Evolutionary conservation across 106 monocot genomes (phyloP).

Genomic region (Amphibolis antarctica): DNA sequence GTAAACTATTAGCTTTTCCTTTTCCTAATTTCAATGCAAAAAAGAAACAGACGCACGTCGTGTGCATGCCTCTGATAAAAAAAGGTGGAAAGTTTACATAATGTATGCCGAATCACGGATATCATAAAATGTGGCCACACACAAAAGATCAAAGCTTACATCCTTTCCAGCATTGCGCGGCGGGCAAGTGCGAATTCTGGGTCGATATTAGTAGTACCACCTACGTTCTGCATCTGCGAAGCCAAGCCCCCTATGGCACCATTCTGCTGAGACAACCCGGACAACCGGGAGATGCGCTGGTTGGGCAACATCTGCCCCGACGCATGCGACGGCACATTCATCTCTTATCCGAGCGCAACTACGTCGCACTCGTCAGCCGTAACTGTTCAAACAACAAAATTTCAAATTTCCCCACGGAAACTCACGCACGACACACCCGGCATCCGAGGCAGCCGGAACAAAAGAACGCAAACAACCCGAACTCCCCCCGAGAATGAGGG

Average conservation of each 20-base stretch:
- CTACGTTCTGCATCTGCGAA: not conserved
- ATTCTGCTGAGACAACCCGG: constrained; percentile 21
- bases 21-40: not conserved
- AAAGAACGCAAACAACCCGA: not conserved
- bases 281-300: constrained; percentile 14
- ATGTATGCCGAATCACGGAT: too few relatives aligned
- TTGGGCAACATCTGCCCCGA: constrained; percentile 18
- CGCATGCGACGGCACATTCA: constrained; percentile 29
- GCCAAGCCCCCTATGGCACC: not conserved
- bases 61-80: too few relatives aligned
- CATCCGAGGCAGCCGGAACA: too few relatives aligned
- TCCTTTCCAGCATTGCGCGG: constrained; percentile 7
- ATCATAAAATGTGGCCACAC: not conserved
- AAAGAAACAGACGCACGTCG: not conserved
- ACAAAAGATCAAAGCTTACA: constrained; percentile 17
- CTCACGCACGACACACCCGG: too few relatives aligned
- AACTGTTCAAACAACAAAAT: not conserved
- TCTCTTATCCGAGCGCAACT: constrained; percentile 1
- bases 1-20: too few relatives aligned
- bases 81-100: not conserved
- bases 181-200: constrained; percentile 7
- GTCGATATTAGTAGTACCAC: constrained; percentile 7
- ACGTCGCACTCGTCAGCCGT: not conserved
- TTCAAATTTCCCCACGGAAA: not conserved
- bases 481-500: not conserved